Conservation (phyloP, 1,139 yeast species). For the Yamadazyma kanchanaburiensis region DNA sequence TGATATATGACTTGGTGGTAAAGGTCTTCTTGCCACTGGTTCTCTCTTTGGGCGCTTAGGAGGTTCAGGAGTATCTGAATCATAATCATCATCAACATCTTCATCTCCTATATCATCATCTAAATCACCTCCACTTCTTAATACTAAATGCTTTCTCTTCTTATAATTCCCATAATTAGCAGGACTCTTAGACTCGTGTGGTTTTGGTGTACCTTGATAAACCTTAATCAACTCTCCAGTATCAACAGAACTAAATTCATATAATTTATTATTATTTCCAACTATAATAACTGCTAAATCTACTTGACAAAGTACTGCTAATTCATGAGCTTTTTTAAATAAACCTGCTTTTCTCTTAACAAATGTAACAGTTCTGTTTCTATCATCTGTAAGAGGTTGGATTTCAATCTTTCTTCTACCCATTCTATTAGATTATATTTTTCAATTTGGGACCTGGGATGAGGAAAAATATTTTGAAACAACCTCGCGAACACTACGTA, state of each 20-base stretch:
- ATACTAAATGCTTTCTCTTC: constrained; percentile 25
- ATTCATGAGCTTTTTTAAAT: constrained; percentile 93
- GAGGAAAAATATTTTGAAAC: too few relatives aligned
- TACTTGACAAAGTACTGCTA: constrained; percentile 87
- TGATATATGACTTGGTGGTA: constrained; percentile 26
- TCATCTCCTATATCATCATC: constrained; percentile 11
- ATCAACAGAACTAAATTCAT: constrained; percentile 77
- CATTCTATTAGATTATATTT: constrained; percentile 43
- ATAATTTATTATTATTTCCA: constrained; percentile 78
- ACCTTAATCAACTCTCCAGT: constrained; percentile 57
- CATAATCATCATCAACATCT: constrained; percentile 11
- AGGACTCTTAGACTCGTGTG: constrained; percentile 61
- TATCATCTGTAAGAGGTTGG: constrained; percentile 84
- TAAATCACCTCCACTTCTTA: constrained; percentile 2
- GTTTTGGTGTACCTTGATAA: constrained; percentile 36
- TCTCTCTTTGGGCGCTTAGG: constrained; percentile 2
- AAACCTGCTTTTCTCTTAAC: constrained; percentile 93
- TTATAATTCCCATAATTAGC: constrained; percentile 51
- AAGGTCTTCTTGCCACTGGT: constrained; percentile 8
- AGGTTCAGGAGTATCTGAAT: constrained; percentile 15
- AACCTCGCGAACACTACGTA: too few relatives aligned
- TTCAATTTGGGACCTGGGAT: too few relatives aligned
- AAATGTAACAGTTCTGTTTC: constrained; percentile 86
- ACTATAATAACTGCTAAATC: constrained; percentile 88
- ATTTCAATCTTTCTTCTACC: constrained; percentile 97